Evolutionary conservation across 192 early-diverging fungal species (phyloP), one percentile per base, ranked within the genome.

Genomic region (Dimargaris verticillata): DNA sequence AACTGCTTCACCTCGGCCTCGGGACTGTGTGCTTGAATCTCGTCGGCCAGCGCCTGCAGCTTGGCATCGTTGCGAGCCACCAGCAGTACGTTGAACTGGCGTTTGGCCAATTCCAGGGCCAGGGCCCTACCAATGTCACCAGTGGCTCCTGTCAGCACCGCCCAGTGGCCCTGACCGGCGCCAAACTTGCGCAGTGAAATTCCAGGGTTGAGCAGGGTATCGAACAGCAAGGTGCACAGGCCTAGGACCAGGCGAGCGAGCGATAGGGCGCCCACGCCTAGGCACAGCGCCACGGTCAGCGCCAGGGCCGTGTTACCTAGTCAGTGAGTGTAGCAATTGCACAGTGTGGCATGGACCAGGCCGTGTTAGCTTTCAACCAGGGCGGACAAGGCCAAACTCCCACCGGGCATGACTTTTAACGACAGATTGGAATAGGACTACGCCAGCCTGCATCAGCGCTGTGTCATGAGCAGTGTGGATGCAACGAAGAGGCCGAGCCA

Each of bases 61-160:
- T 96, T 98, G 33, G 76, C 74, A 61, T 70, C 67, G 45, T 84
- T 89, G 54, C 95, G 85, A 50, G 89, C 86, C 41, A 95, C 72
- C 43, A 98, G 69, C 33, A 93, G 64, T 28, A 95, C 49, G 64
- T 95, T 94, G 78, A 92, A 82, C 65, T 80, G 80, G 22, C 81
- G 81, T 54, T 81, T 74, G 38, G 90, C 91, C 38, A 98, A 74
- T 72, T 98, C 90, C 48, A 81, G 64, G n/a, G 92, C 91, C 62
- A 93, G 90, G 70, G 95, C 90, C 62, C 84, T 88, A 33, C 95
- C 95, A 70, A 98, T 89, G 55, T 93, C 95, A 69, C 95, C 95
- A 17, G 92, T 91, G 33, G 90, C 92, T 53, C 95, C 95, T 41
- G 95, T 98, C 29, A 98, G 80, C 49, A 96, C 85, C 5, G 75